Evolutionary conservation across 148 eudicot species (phyloP).

Genomic region (Rhododendron ovatum): DNA sequence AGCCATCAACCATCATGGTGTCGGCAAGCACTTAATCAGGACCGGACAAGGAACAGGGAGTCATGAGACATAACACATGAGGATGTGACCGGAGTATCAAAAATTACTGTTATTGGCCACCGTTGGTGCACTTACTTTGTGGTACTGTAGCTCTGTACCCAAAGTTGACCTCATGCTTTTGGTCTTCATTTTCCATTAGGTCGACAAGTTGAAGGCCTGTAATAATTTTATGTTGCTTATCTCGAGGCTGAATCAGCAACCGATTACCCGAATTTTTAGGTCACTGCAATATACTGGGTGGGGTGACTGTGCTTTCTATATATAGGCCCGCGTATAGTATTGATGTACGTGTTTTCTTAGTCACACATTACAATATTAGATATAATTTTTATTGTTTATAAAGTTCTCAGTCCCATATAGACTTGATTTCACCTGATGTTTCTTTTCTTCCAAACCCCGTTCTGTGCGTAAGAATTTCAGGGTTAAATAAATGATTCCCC

Average conservation of each 20-base stretch:
- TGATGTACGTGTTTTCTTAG: not conserved
- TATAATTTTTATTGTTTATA: not conserved
- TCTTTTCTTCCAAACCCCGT: not conserved
- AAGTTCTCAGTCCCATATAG: not conserved
- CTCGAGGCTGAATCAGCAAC: not conserved
- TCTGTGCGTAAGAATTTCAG: not conserved
- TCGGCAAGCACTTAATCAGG: not conserved
- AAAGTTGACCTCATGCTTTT: constrained; percentile 6
- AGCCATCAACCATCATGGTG: not conserved
- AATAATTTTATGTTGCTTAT: not conserved
- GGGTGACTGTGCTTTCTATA: not conserved
- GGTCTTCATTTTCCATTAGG: constrained; percentile 1
- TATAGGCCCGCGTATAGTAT: not conserved
- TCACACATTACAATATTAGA: not conserved
- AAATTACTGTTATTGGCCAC: not conserved
- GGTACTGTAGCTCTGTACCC: not conserved
- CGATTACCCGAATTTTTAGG: not conserved
- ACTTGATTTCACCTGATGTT: not conserved
- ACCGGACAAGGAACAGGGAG: not conserved
- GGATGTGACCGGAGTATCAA: not conserved
- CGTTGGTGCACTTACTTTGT: not conserved
- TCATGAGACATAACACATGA: not conserved
- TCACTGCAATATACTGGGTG: not conserved
- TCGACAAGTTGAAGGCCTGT: not conserved
- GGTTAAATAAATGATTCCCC: not conserved